A percentile compares a stretch with the other conserved stretches of the same genome.
Conservation (phyloP, 1,284 basidiomycete genomes). For the Ganoderma meredithae region DNA sequence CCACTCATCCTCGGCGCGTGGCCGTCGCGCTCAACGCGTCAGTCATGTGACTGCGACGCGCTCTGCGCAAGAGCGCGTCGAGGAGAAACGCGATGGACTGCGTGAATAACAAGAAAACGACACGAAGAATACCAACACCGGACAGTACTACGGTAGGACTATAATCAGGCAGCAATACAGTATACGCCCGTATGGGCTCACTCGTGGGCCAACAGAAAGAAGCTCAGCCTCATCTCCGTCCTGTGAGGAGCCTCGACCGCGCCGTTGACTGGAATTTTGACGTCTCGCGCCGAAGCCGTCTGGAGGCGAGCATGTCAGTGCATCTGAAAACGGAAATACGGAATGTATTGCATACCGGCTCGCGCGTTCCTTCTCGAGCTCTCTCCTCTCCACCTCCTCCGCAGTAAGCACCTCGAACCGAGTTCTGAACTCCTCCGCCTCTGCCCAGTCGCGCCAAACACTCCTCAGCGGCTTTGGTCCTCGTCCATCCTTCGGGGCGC, state of each 20-base stretch:
- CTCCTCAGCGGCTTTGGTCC: constrained; percentile 87
- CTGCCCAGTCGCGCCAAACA: constrained; percentile 95
- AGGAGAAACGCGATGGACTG: neutral
- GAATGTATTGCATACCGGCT: constrained; percentile 48
- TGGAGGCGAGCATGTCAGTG: constrained; percentile 37
- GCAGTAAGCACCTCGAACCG: constrained; percentile 84
- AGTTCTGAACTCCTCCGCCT: constrained; percentile 93
- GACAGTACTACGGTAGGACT: constrained; percentile 21
- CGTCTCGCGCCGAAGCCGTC: constrained; percentile 76
- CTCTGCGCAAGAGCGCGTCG: neutral
- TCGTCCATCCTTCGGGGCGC: constrained; percentile 71
- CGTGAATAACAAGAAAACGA: neutral
- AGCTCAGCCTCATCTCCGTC: constrained; percentile 20
- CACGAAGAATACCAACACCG: neutral
- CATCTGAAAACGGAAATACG: constrained; percentile 11
- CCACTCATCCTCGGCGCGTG: constrained; percentile 22
- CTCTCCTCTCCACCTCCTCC: constrained; percentile 91
- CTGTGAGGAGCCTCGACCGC: constrained; percentile 44
- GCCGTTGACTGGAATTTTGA: constrained; percentile 73
- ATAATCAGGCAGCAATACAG: constrained; percentile 22
- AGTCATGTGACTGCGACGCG: constrained; percentile 28
- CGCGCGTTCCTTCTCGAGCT: constrained; percentile 84
- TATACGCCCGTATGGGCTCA: constrained; percentile 9
- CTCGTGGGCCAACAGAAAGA: neutral
- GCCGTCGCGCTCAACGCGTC: constrained; percentile 31